Percentiles rank a stretch among this genome's conserved stretches.
Conservation (phyloP, 1,284 basidiomycete species). For the Irpex sp. region DNA sequence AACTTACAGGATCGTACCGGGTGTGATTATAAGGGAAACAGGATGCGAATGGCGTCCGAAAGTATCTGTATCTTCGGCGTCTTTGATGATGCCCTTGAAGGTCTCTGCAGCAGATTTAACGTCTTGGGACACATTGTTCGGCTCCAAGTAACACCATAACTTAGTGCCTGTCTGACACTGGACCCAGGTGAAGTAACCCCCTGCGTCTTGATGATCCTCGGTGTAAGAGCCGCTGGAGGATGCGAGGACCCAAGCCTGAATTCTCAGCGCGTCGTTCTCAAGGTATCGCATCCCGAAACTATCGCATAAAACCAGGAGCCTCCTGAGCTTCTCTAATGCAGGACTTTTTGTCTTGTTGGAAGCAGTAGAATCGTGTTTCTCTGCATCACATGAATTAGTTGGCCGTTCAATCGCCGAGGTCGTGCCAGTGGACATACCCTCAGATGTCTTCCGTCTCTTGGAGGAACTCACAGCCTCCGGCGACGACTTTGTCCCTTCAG, state of each 20-base stretch:
- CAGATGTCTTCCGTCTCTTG: not conserved
- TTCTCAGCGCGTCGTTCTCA: not conserved
- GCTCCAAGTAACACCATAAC: not conserved
- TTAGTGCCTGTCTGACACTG: not conserved
- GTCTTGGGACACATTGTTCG: not conserved
- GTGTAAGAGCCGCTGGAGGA: not conserved
- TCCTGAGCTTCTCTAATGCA: not conserved
- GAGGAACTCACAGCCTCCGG: not conserved
- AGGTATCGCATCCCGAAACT: not conserved
- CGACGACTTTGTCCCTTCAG: not conserved
- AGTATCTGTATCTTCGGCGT: not conserved
- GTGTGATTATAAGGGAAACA: not conserved
- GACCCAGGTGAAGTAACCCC: not conserved
- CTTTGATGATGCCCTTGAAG: not conserved
- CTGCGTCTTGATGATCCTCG: not conserved
- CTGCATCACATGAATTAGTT: no score
- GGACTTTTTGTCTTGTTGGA: not conserved
- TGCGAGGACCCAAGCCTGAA: not conserved
- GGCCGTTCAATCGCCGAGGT: no score
- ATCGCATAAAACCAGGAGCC: not conserved
- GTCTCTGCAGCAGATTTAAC: not conserved
- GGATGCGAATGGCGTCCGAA: not conserved
- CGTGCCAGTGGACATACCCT: not conserved
- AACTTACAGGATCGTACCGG: not conserved
- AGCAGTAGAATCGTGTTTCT: not conserved